Conservation (phyloP, 2,329 filamentous ascomycete genomes). For the Blastomyces gilchristii region DNA sequence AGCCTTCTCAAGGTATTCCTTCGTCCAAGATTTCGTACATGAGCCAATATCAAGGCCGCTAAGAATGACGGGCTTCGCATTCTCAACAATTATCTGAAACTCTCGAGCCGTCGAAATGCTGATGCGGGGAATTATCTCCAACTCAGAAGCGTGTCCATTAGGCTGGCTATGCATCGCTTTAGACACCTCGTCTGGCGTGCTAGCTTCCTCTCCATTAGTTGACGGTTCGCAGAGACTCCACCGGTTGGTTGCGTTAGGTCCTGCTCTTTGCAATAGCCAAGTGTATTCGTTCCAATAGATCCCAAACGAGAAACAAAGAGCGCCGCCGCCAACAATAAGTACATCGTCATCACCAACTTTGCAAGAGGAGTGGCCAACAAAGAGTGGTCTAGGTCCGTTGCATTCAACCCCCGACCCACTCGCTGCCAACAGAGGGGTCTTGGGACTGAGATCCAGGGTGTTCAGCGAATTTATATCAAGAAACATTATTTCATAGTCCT, state of each 20-base stretch:
- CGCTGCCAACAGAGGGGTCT: constrained; percentile 20
- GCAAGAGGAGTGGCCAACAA: constrained; percentile 57
- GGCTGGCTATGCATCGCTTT: constrained; percentile 6
- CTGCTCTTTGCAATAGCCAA: constrained; percentile 37
- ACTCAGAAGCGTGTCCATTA: constrained; percentile 8
- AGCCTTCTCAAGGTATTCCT: constrained; percentile 54
- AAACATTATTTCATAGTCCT: constrained; percentile 46
- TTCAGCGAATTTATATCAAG: constrained; percentile 21
- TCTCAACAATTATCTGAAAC: constrained; percentile 51
- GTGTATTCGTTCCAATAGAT: constrained; percentile 66
- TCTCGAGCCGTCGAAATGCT: constrained; percentile 43
- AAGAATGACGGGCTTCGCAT: constrained; percentile 55
- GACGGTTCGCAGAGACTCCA: constrained; percentile 19
- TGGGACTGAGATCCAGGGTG: constrained; percentile 16
- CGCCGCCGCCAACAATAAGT: constrained; percentile 65
- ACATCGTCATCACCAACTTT: constrained; percentile 41
- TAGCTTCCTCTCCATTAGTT: background rate
- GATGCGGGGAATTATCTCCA: constrained; percentile 41
- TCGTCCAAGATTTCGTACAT: constrained; percentile 58
- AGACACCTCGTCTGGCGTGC: background rate
- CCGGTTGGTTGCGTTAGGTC: constrained; percentile 20
- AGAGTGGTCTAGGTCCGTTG: constrained; percentile 49
- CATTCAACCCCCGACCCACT: constrained; percentile 21
- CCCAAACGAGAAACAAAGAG: constrained; percentile 84
- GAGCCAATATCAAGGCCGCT: constrained; percentile 55